Conservation (phyloP, 169 alveolate genomes). For the Plasmodium fragile region DNA sequence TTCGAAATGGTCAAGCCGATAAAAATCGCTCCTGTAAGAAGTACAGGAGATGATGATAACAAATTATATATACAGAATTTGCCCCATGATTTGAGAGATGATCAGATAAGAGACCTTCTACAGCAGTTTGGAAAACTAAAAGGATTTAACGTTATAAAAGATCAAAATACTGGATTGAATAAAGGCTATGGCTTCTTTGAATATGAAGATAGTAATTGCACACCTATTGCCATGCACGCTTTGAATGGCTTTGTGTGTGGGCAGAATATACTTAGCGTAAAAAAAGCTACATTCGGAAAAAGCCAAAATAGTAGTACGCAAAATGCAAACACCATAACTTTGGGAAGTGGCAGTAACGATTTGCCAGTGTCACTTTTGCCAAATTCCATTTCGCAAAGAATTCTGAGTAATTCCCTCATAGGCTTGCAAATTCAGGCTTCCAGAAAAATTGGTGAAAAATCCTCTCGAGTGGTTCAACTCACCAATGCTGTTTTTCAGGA, state of each 20-base stretch:
- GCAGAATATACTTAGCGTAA: slow-evolving; percentile 80
- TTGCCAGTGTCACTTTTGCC: slow-evolving; percentile 88
- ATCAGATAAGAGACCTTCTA: slow-evolving; percentile 83
- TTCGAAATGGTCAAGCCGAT: slow-evolving; percentile 64
- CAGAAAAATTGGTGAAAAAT: slow-evolving; percentile 87
- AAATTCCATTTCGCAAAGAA: slow-evolving; percentile 87
- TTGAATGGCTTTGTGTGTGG: slow-evolving; percentile 84
- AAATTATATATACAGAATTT: slow-evolving; percentile 88
- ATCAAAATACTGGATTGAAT: slow-evolving; percentile 86
- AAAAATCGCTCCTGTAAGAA: slow-evolving; percentile 22
- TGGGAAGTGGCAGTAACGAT: slow-evolving; percentile 79
- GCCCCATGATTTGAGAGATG: slow-evolving; percentile 88
- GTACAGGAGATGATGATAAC: slow-evolving; percentile 76
- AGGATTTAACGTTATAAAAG: slow-evolving; percentile 85
- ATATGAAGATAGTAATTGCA: slow-evolving; percentile 87
- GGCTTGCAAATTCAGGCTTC: slow-evolving; percentile 90
- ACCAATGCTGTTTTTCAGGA: slow-evolving; percentile 90
- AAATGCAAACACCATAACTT: slow-evolving; percentile 29
- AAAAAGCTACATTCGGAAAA: slow-evolving; percentile 73
- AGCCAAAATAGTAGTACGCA: slow-evolving; percentile 76
- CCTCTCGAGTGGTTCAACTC: slow-evolving; percentile 90
- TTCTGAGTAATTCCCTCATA: slow-evolving; percentile 88
- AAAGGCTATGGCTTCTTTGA: slow-evolving; percentile 91
- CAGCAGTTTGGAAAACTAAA: slow-evolving; percentile 89
- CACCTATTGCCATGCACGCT: slow-evolving; percentile 89